Percentiles rank a stretch among this genome's conserved stretches.
These are phyloP conservation scores for Haplosporangium sp. DNA, from an alignment of 371 early-diverging fungal species.

Conservation along the genomic window DNA sequence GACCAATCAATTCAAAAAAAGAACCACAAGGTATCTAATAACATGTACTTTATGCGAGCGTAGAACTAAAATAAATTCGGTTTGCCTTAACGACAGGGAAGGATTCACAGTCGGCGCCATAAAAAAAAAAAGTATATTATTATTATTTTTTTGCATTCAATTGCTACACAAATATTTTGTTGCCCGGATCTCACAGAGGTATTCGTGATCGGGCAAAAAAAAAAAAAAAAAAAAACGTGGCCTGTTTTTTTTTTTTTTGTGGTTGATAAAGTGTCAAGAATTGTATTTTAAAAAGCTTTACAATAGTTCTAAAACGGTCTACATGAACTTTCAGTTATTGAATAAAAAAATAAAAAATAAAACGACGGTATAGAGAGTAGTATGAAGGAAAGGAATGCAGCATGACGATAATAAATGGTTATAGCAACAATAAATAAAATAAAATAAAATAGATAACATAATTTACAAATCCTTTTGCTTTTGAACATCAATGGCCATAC, in stretches of 20 bases:
- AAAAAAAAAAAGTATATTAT: no score
- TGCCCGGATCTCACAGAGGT: no score
- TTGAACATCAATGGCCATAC: constrained; percentile 42
- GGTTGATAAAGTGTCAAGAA: not conserved
- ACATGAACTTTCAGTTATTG: not conserved
- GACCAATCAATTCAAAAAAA: not conserved
- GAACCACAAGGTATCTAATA: constrained; percentile 1
- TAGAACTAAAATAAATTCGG: not conserved
- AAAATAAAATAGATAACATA: not conserved
- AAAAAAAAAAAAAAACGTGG: no score
- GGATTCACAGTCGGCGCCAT: not conserved
- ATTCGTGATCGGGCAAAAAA: no score
- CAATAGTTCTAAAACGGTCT: constrained; percentile 1
- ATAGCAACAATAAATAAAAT: not conserved
- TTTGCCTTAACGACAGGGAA: not conserved
- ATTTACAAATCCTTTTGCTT: constrained; percentile 33
- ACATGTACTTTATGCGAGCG: not conserved
- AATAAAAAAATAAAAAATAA: not conserved
- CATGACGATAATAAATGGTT: not conserved
- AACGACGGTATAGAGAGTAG: not conserved
- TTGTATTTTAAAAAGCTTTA: not conserved
- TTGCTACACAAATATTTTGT: no score
- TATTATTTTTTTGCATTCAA: no score
- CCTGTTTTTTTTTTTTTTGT: no score
- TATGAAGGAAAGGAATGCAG: no score